Evolutionary conservation across 1,284 basidiomycete species (phyloP).

Genomic region (Farysia itapuensis): DNA sequence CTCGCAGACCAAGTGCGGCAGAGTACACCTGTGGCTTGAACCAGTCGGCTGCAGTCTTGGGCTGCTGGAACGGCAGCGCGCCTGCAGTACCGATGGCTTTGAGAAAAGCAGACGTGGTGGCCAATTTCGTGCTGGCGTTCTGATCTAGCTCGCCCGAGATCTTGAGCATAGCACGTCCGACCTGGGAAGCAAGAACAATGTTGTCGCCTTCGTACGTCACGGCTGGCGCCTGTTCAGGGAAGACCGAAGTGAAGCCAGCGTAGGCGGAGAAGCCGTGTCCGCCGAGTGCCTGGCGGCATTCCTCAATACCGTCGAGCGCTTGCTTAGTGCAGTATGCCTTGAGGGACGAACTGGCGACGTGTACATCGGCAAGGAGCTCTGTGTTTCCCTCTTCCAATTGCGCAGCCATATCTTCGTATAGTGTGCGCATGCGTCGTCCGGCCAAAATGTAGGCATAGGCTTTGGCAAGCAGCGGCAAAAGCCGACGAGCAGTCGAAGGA

Average conservation of each 20-base stretch:
- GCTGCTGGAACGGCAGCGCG: constrained; percentile 36
- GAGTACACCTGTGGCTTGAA: constrained; percentile 33
- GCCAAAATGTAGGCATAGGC: constrained; percentile 61
- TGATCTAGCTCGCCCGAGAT: constrained; percentile 35
- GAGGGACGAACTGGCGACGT: constrained; percentile 59
- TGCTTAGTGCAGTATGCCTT: constrained; percentile 60
- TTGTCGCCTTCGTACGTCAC: constrained; percentile 61
- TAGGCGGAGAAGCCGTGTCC: constrained; percentile 60
- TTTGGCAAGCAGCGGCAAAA: constrained; percentile 61
- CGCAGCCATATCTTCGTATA: constrained; percentile 58
- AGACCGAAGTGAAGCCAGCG: constrained; percentile 50
- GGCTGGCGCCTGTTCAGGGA: constrained; percentile 44
- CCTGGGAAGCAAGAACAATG: constrained; percentile 49
- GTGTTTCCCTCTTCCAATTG: constrained; percentile 59
- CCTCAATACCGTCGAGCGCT: constrained; percentile 60
- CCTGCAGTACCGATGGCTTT: constrained; percentile 23
- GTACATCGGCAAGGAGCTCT: constrained; percentile 59
- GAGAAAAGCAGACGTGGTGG: constrained; percentile 44
- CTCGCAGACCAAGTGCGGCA: constrained; percentile 45
- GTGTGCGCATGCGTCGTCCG: constrained; percentile 53
- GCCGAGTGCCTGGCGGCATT: constrained; percentile 60
- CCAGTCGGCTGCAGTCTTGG: constrained; percentile 38
- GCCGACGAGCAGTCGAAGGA: constrained; percentile 56
- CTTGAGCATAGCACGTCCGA: constrained; percentile 55
- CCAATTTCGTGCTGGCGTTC: constrained; percentile 25